Conservation (phyloP, 1,139 yeast species). For the Candida mesenterica region DNA sequence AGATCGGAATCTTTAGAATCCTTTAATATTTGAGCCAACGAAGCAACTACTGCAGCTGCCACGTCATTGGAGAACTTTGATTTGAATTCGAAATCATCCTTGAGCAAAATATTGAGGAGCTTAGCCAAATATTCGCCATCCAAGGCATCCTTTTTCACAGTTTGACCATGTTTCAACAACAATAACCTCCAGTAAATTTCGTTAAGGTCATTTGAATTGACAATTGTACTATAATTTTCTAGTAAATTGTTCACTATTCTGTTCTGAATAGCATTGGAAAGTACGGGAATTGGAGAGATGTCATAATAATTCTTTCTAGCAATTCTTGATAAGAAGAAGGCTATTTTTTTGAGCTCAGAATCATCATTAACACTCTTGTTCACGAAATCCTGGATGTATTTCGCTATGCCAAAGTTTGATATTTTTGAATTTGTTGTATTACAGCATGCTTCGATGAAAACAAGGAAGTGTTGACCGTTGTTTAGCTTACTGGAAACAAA, state of each 20-base stretch:
- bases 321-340: slow-evolving; percentile 42
- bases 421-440: slow-evolving; percentile 46
- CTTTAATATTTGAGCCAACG: slow-evolving; percentile 12
- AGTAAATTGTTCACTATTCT: slow-evolving; percentile 13
- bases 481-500: slow-evolving; percentile 26
- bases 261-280: slow-evolving; percentile 15
- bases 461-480: slow-evolving; percentile 39
- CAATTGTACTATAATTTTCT: slow-evolving; percentile 10
- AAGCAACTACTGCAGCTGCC: slow-evolving; percentile 14
- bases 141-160: slow-evolving; percentile 9
- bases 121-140: slow-evolving; percentile 13
- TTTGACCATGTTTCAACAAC: slow-evolving; percentile 23
- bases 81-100: slow-evolving; percentile 10
- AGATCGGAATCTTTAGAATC: slow-evolving; percentile 5
- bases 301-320: slow-evolving; percentile 14
- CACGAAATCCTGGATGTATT: slow-evolving; percentile 51
- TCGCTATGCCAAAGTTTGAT: slow-evolving; percentile 43
- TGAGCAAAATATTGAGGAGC: slow-evolving; percentile 14
- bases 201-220: slow-evolving; percentile 19
- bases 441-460: slow-evolving; percentile 49
- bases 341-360: slow-evolving; percentile 32
- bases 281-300: slow-evolving; percentile 13
- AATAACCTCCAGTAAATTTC: slow-evolving; percentile 43
- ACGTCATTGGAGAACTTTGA: slow-evolving; percentile 20
- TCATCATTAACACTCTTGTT: slow-evolving; percentile 30